A percentile compares a stretch with the other conserved stretches of the same genome.
These are phyloP conservation scores for Pythium myriotylum DNA, from an alignment of 352 stramenopile genomes.

Conservation along the genomic window DNA sequence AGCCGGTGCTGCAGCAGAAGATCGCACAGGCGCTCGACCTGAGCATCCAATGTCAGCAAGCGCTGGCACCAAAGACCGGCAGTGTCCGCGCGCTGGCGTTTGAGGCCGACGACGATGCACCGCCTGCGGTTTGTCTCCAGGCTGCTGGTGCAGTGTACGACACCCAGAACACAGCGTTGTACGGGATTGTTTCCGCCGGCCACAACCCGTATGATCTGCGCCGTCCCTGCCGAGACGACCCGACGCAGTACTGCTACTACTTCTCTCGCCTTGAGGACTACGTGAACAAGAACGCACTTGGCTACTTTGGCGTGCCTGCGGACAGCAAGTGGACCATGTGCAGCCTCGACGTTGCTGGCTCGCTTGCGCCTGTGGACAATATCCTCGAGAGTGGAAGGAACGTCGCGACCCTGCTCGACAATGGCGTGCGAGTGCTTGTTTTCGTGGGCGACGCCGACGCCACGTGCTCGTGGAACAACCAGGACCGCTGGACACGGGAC, in stretches of 20 bases:
- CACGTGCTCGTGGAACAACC: slow-evolving; percentile 69
- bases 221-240: slow-evolving; percentile 55
- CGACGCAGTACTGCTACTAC: slow-evolving; percentile 59
- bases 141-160: slow-evolving; percentile 20
- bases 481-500: slow-evolving; percentile 63
- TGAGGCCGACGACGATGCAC: slow-evolving; percentile 2
- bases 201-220: slow-evolving; percentile 78
- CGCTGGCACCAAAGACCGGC: background rate
- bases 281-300: slow-evolving; percentile 48
- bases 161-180: slow-evolving; percentile 23
- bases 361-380: slow-evolving; percentile 40
- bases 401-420: slow-evolving; percentile 51
- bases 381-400: slow-evolving; percentile 56
- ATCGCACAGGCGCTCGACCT: slow-evolving; percentile 6
- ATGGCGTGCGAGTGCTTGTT: slow-evolving; percentile 68
- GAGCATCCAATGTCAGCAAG: slow-evolving; percentile 3
- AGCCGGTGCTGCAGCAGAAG: background rate
- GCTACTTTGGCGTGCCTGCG: slow-evolving; percentile 48
- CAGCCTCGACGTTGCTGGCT: slow-evolving; percentile 22
- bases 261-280: slow-evolving; percentile 62
- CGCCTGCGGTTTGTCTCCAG: slow-evolving; percentile 26
- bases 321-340: slow-evolving; percentile 52
- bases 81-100: slow-evolving; percentile 15
- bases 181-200: slow-evolving; percentile 22
- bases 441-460: slow-evolving; percentile 74